Conservation (phyloP, 1,284 basidiomycete genomes). For the Leccinum subrobustum region DNA sequence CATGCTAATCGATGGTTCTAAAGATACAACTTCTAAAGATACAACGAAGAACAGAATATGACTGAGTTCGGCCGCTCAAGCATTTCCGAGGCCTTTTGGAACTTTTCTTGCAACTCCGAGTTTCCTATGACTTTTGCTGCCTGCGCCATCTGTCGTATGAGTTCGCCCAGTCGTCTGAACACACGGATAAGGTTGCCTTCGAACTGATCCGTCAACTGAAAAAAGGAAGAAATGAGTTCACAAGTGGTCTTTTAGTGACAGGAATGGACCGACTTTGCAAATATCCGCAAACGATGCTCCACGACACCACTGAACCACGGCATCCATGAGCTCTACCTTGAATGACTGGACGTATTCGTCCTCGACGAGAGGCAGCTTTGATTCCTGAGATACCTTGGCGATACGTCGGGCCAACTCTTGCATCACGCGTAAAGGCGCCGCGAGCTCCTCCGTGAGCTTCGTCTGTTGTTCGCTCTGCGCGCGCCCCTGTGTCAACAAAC, state of each 20-base stretch:
- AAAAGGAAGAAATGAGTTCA: background rate
- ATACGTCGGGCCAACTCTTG: conserved; percentile 95
- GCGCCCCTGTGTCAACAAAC: conserved; percentile 1
- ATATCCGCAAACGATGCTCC: conserved; percentile 97
- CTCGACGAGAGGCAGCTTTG: conserved; percentile 85
- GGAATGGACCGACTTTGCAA: conserved; percentile 70
- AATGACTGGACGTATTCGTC: conserved; percentile 95
- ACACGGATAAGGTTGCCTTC: conserved; percentile 94
- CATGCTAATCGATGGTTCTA: conserved; percentile 10
- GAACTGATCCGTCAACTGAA: conserved; percentile 90
- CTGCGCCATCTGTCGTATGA: conserved; percentile 92
- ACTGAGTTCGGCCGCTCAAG: conserved; percentile 91
- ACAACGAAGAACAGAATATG: conserved; percentile 90
- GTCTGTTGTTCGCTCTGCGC: conserved; percentile 82
- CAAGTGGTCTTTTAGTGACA: background rate
- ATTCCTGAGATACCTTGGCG: conserved; percentile 93
- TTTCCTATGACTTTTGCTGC: conserved; percentile 98
- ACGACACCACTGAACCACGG: conserved; percentile 95
- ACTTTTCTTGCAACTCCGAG: conserved; percentile 88
- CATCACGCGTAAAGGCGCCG: conserved; percentile 88
- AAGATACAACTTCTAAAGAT: conserved; percentile 52
- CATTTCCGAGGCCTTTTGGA: conserved; percentile 85
- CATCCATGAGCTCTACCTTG: conserved; percentile 98
- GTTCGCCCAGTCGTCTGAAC: conserved; percentile 91
- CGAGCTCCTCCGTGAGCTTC: conserved; percentile 90